Percentiles rank a stretch among this genome's conserved stretches.
These are phyloP conservation scores for Ophiostoma perfectum DNA, from an alignment of 2,329 filamentous ascomycete genomes.

Conservation along the genomic window DNA sequence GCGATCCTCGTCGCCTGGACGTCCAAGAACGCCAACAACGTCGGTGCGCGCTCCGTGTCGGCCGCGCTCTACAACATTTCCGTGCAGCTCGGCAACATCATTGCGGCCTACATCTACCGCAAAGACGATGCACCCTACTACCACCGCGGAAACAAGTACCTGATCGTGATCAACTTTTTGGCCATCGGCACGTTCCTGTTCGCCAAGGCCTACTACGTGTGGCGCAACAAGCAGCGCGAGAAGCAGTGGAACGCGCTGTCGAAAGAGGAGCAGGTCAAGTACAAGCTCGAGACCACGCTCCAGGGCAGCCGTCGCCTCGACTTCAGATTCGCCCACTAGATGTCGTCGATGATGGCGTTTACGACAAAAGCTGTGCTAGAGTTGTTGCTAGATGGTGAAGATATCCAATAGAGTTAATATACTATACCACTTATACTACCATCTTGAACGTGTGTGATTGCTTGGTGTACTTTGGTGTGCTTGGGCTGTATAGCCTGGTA, in stretches of 20 bases:
- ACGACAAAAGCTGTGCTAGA: too few relatives aligned
- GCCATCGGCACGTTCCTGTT: constrained; percentile 34
- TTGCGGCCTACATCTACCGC: constrained; percentile 38
- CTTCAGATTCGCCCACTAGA: constrained; percentile 35
- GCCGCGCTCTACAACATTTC: constrained; percentile 57
- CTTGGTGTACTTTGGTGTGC: too few relatives aligned
- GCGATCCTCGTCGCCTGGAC: constrained; percentile 50
- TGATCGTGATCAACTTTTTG: constrained; percentile 37
- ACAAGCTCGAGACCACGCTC: constrained; percentile 41
- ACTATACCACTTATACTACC: neutral
- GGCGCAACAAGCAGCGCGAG: constrained; percentile 46
- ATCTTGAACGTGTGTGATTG: too few relatives aligned
- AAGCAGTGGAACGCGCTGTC: constrained; percentile 45
- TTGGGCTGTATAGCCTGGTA: too few relatives aligned
- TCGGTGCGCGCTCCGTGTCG: constrained; percentile 57
- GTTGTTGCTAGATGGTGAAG: neutral
- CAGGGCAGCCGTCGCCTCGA: constrained; percentile 43
- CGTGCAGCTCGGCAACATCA: constrained; percentile 42
- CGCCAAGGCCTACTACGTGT: constrained; percentile 44
- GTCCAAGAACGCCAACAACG: constrained; percentile 56
- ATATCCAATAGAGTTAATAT: neutral
- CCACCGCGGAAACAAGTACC: constrained; percentile 38
- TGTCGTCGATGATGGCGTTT: too few relatives aligned
- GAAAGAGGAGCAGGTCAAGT: constrained; percentile 44
- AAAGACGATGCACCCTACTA: constrained; percentile 46